Evolutionary conservation across 345 rosid genomes (phyloP), one percentile per base, ranked within the genome.

Genomic region (Rhodomyrtus tomentosa): DNA sequence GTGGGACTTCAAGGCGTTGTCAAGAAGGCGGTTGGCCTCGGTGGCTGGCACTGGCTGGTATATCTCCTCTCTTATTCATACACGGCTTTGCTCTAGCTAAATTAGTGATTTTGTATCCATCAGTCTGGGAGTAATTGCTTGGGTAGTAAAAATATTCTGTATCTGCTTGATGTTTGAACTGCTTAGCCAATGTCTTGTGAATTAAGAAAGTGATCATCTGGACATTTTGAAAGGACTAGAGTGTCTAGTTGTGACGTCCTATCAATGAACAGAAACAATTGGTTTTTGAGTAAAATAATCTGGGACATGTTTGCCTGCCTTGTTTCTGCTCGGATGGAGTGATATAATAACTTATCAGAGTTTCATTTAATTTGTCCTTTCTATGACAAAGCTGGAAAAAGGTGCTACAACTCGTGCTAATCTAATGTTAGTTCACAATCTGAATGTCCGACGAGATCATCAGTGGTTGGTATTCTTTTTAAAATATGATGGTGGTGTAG

Each of bases 11-110:
- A 93, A 86, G 96, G 96, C 20, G 96, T 93, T 48, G 96, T 93
- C 68, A 93, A 93, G 93, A 93, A 93, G 87, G 96, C 93, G 80
- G 93, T 93, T 40, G 96, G 96, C 20, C 94, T 93, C 21, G 96
- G 96, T 38, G 96, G 96, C 84, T 93, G 96, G 96, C 96, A 93
- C 86, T 93, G 96, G 96, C 94, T 93, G 94, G 96, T 93, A 92
- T 52, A 14, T 53, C 52, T 55, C 81, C 84, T 62, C 22, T 79
- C 56, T 55, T 45, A n/a, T 36, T 25, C 45, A 68, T 68, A 13
- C 42, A 9, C 36, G 18, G 79, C 20, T 68, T 68, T 68, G 79
- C 45, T 68, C 79, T 68, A 32, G 45, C 79, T 36, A 68, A 32
- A 68, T 68, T 68, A 32, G 45, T 32, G 24, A 8, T 68, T 68